A percentile compares a stretch with the other conserved stretches of the same genome.
Evolutionary conservation across 1,284 basidiomycete species (phyloP).

Genomic region (Malassezia nana): DNA sequence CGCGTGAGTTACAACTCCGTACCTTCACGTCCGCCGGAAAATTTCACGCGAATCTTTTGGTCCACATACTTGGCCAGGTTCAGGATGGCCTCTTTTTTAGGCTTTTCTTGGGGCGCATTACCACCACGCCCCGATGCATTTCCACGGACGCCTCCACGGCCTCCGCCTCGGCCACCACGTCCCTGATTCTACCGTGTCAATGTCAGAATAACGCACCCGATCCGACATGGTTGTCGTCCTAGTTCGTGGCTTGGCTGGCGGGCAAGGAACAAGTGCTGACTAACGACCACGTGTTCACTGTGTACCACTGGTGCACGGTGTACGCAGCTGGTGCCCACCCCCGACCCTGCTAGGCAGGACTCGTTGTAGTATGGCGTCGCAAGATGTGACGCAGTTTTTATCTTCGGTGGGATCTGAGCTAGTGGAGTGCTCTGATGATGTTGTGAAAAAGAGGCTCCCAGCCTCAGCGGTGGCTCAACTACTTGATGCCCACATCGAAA

Average conservation of each 20-base stretch:
- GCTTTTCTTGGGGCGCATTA: conserved; percentile 57
- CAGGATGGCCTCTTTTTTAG: conserved; percentile 86
- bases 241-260: not conserved
- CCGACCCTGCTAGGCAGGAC: not conserved
- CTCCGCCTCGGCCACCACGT: conserved; percentile 16
- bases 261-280: conserved; percentile 3
- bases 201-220: conserved; percentile 7
- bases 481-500: conserved; percentile 9
- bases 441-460: not conserved
- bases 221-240: conserved; percentile 14
- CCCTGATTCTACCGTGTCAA: conserved; percentile 1
- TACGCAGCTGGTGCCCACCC: not conserved
- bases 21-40: conserved; percentile 93
- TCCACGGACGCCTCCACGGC: conserved; percentile 5
- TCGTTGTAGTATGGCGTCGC: conserved; percentile 2
- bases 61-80: conserved; percentile 90
- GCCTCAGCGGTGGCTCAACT: conserved; percentile 8
- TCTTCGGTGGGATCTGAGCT: conserved; percentile 17
- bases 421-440: not conserved
- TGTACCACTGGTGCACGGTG: not conserved
- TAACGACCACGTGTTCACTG: conserved; percentile 1
- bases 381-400: conserved; percentile 12
- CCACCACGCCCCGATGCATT: not conserved
- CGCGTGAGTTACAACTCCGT: conserved; percentile 24
- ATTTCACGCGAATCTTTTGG: conserved; percentile 85